A percentile compares a stretch with the other conserved stretches of the same genome.
These are phyloP conservation scores for Rhynchosporium graminicola DNA, from an alignment of 2,329 filamentous ascomycete species.

Conservation along the genomic window DNA sequence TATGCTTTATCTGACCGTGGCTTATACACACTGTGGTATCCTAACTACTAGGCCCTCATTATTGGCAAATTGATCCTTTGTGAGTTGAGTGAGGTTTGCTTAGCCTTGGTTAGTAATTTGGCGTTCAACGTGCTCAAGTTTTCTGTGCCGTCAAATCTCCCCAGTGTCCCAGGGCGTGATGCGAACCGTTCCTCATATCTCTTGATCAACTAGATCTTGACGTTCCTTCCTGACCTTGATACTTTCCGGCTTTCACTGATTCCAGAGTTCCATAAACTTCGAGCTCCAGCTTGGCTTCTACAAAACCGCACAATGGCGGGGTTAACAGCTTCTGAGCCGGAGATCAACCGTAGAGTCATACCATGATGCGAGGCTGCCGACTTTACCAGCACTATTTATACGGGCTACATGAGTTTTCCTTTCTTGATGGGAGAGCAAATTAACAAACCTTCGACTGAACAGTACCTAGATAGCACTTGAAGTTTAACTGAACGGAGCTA, in stretches of 20 bases:
- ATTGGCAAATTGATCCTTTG: background rate
- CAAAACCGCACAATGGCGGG: background rate
- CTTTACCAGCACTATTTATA: background rate
- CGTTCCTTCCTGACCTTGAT: too few relatives aligned
- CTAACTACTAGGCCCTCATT: background rate
- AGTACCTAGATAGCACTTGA: too few relatives aligned
- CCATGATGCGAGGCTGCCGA: background rate
- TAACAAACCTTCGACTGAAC: too few relatives aligned
- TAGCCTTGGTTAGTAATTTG: background rate
- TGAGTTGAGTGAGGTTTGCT: background rate
- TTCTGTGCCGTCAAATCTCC: background rate
- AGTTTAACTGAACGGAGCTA: too few relatives aligned
- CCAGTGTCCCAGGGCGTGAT: background rate
- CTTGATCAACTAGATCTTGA: too few relatives aligned
- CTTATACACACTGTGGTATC: slow-evolving; percentile 4
- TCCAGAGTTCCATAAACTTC: background rate
- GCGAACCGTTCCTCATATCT: too few relatives aligned
- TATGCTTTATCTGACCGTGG: slow-evolving; percentile 11
- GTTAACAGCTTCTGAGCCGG: background rate
- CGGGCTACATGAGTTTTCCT: too few relatives aligned
- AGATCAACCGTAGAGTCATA: background rate
- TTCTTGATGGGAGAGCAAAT: too few relatives aligned
- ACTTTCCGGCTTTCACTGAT: too few relatives aligned
- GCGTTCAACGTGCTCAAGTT: background rate
- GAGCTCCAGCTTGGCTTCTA: background rate